Percentiles rank a stretch among this genome's conserved stretches.
phyloP scores from a whole-genome alignment of 192 early-diverging fungal species.

The Backusella morwellensis region DNA sequence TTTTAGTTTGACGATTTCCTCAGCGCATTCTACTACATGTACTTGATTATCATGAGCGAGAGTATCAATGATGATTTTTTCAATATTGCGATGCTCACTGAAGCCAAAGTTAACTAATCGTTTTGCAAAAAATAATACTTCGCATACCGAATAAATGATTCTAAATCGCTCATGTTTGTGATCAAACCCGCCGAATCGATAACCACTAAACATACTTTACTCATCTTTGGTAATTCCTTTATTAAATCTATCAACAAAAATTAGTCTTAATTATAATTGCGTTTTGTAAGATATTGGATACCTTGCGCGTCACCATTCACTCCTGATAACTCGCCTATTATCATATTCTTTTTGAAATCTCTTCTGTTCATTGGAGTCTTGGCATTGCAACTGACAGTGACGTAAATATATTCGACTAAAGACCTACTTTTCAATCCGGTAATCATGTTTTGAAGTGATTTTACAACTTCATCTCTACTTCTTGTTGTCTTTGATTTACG shows the following conservation, averaged over 20 bases:
- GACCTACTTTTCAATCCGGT: not conserved
- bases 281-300: slow-evolving; percentile 14
- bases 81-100: slow-evolving; percentile 6
- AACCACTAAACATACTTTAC: not conserved
- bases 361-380: not conserved
- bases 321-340: not conserved
- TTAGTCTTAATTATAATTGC: slow-evolving; percentile 10
- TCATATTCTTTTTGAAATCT: slow-evolving; percentile 15
- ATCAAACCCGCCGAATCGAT: not conserved
- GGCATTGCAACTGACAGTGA: not conserved
- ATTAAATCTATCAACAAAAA: slow-evolving; percentile 17
- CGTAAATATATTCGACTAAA: slow-evolving; percentile 8
- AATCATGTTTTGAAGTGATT: slow-evolving; percentile 4
- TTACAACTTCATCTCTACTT: not conserved
- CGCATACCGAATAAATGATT: slow-evolving; percentile 9
- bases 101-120: slow-evolving; percentile 13
- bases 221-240: not conserved
- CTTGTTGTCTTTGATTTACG: not conserved
- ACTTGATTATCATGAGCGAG: slow-evolving; percentile 14
- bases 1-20: slow-evolving; percentile 9
- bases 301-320: slow-evolving; percentile 7
- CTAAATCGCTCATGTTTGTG: slow-evolving; percentile 14
- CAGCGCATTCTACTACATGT: not conserved
- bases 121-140: slow-evolving; percentile 15
- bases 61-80: slow-evolving; percentile 6